phyloP scores from a whole-genome alignment of 257 asterid genomes.

The Fraxinus quadrangulata region DNA sequence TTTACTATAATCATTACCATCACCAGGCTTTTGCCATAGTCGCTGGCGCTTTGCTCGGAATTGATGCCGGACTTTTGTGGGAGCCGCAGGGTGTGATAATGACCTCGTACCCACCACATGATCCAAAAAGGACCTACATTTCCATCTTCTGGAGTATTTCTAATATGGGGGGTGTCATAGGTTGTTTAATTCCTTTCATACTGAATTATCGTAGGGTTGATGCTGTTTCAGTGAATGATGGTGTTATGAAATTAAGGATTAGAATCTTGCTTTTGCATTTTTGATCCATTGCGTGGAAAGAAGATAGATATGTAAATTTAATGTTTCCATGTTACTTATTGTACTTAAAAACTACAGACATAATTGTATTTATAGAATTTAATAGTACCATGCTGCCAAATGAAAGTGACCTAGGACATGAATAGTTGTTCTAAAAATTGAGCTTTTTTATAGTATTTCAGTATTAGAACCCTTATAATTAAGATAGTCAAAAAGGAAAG shows the following conservation, averaged over 20 bases:
- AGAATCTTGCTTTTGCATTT: background rate
- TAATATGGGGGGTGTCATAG: slow-evolving; percentile 87
- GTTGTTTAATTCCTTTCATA: slow-evolving; percentile 73
- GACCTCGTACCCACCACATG: slow-evolving; percentile 91
- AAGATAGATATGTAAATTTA: background rate
- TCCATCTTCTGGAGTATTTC: slow-evolving; percentile 88
- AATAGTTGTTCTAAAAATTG: no score
- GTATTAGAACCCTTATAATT: background rate
- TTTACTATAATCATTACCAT: slow-evolving; percentile 76
- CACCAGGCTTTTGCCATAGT: slow-evolving; percentile 71
- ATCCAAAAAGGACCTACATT: slow-evolving; percentile 74
- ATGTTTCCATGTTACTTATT: no score
- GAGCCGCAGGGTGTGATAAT: slow-evolving; percentile 88
- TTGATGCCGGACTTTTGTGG: slow-evolving; percentile 94
- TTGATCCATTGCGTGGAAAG: background rate
- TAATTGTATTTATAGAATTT: no score
- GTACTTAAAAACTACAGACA: no score
- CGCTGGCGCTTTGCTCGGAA: slow-evolving; percentile 81
- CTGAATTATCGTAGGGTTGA: slow-evolving; percentile 50
- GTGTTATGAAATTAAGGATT: slow-evolving; percentile 17
- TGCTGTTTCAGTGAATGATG: slow-evolving; percentile 82
- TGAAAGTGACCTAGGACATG: no score
- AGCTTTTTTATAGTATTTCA: background rate
- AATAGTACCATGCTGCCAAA: no score
- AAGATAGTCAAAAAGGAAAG: background rate